Evolutionary conservation across 2,329 filamentous ascomycete genomes (phyloP).

Genomic region (Ambrosiella xylebori): DNA sequence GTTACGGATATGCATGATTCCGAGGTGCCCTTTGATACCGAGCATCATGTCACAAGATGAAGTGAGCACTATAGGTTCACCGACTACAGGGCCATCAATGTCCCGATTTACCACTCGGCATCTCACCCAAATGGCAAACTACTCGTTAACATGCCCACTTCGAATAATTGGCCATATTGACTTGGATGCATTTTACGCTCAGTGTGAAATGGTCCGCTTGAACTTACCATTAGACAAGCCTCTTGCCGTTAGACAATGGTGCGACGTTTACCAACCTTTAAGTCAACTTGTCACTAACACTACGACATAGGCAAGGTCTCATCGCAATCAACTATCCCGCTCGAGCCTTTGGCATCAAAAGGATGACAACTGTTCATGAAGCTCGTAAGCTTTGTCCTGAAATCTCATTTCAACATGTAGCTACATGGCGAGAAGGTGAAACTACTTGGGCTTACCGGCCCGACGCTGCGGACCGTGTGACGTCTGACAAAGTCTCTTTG

Average conservation of each 20-base stretch:
- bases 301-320: slow-evolving; percentile 51
- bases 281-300: slow-evolving; percentile 12
- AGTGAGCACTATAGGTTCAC: not conserved
- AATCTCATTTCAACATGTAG: slow-evolving; percentile 78
- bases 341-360: slow-evolving; percentile 57
- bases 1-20: not conserved
- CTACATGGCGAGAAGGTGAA: slow-evolving; percentile 85
- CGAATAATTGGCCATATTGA: slow-evolving; percentile 84
- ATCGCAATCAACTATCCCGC: slow-evolving; percentile 96
- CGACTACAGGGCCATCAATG: slow-evolving; percentile 11
- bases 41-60: not conserved
- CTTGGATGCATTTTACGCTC: slow-evolving; percentile 92
- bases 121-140: slow-evolving; percentile 56
- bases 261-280: slow-evolving; percentile 15
- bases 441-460: slow-evolving; percentile 81
- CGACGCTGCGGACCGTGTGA: slow-evolving; percentile 62
- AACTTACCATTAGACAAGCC: slow-evolving; percentile 57
- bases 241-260: slow-evolving; percentile 88
- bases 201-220: slow-evolving; percentile 85
- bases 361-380: slow-evolving; percentile 64
- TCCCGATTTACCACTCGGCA: slow-evolving; percentile 79
- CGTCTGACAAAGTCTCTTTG: slow-evolving; percentile 80
- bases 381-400: slow-evolving; percentile 75
- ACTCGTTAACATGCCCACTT: slow-evolving; percentile 55
- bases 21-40: not conserved